A percentile compares a stretch with the other conserved stretches of the same genome.
Conservation (phyloP, 352 stramenopile genomes). For the Globisporangium alternatum region DNA sequence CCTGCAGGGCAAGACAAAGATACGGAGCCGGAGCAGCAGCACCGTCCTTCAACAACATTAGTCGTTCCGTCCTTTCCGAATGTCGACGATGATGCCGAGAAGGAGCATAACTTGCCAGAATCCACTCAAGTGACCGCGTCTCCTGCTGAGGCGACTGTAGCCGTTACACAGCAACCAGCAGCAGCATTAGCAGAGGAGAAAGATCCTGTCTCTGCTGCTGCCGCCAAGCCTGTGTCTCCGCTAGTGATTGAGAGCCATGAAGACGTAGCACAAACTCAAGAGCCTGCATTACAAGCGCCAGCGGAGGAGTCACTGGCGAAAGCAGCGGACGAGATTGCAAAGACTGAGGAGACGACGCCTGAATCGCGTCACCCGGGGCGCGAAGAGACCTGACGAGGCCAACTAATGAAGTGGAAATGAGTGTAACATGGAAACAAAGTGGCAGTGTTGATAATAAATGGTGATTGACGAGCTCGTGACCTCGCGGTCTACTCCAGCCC, state of each 20-base stretch:
- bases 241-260: background rate
- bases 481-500: background rate
- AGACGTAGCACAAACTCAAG: background rate
- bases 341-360: background rate
- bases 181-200: background rate
- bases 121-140: background rate
- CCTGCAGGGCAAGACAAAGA: background rate
- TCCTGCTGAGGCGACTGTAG: background rate
- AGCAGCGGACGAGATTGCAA: background rate
- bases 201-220: background rate
- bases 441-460: background rate
- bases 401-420: background rate
- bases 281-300: background rate
- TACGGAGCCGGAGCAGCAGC: background rate
- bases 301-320: background rate
- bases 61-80: background rate
- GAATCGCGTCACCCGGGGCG: background rate
- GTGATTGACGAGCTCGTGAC: too few species aligned
- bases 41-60: background rate
- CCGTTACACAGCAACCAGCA: background rate
- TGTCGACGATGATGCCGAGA: background rate
- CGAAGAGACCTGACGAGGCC: slow-evolving; percentile 1
- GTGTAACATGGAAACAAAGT: background rate
- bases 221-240: background rate
- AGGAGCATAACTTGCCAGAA: background rate